Evolutionary conservation across 805 yeast species (phyloP), one percentile per base, ranked within the genome.

Genomic region (Candida railenensis): DNA sequence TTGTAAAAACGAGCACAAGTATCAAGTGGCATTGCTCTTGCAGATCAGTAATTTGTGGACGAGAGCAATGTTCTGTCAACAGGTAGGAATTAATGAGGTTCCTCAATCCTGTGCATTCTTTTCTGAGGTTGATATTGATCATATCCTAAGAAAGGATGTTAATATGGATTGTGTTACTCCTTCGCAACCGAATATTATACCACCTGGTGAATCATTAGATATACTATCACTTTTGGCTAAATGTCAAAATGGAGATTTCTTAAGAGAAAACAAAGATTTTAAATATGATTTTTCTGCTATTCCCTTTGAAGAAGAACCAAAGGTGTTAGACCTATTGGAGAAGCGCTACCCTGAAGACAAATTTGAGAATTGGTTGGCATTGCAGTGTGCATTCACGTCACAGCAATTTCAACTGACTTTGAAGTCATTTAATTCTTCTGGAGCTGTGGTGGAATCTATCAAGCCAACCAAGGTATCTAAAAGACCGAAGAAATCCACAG

Each of bases 91-190:
- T 50, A 75, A 80, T 33, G 95, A 91, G 53, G 74, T 94, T 34
- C 99, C 99, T 0, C 96, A 91, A 56, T 84, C 91, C 11, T 89
- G 96, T 67, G 98, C 99, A 0, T 94, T 94, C 61, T 94, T 94
- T 62, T 88, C 96, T 1, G 90, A 89, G 34, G 90, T 94, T 34
- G 99, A 94, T 60, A 79, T 95, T 45, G 99, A 94, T 59, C 80
- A 77, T 50, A 87, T 92, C 3, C 67, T 95, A 54, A 74, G 99
- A 54, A 94, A 94, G 58, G 99, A 95, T 56, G 98, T 92, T n/a
- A 82, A 83, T 52, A 71, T 90, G 74, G 89, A 85, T 51, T 92
- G 98, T 65, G 74, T 89, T 2, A 95, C 99, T 0, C 97, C 97
- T 0, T 89, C 97, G 0, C 85, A 90, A 55, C 82, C 84, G 0